Evolutionary conservation across 495 filamentous ascomycete genomes (phyloP).

Genomic region (Cenococcum geophilum): DNA sequence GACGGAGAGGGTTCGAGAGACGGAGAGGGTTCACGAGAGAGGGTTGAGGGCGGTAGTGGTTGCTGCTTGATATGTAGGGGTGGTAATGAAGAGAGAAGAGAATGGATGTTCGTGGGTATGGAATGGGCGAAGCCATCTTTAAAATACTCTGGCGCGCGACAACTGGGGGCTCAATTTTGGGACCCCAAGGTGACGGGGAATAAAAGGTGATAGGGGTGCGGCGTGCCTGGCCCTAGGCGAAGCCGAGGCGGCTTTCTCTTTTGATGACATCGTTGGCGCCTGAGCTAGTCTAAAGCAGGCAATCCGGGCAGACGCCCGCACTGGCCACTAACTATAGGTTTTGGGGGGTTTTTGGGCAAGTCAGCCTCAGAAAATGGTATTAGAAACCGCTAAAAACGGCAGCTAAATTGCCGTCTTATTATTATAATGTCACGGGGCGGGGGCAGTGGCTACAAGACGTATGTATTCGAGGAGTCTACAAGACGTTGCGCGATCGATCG

Average conservation of each 20-base stretch:
- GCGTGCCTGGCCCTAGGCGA: neutral
- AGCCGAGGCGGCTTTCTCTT: neutral
- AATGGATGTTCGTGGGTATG: neutral
- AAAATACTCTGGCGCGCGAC: neutral
- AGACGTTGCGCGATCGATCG: too few relatives aligned
- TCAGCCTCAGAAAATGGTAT: neutral
- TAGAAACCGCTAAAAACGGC: neutral
- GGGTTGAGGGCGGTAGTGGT: too few relatives aligned
- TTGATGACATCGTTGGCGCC: neutral
- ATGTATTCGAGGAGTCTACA: too few relatives aligned
- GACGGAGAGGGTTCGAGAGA: neutral
- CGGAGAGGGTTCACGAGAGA: too few relatives aligned
- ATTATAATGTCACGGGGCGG: too few relatives aligned
- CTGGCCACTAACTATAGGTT: neutral
- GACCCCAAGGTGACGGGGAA: neutral
- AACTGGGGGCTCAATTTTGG: neutral
- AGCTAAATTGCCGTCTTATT: neutral
- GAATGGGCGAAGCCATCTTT: neutral
- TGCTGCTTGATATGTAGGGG: too few relatives aligned
- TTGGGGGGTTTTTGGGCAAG: neutral
- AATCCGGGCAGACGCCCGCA: neutral
- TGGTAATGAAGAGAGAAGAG: neutral
- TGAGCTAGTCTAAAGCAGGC: neutral
- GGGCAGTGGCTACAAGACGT: too few relatives aligned
- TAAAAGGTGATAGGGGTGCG: neutral